These are phyloP conservation scores for Ustilago tritici DNA, from an alignment of 1,284 basidiomycete species.

Conservation along the genomic window DNA sequence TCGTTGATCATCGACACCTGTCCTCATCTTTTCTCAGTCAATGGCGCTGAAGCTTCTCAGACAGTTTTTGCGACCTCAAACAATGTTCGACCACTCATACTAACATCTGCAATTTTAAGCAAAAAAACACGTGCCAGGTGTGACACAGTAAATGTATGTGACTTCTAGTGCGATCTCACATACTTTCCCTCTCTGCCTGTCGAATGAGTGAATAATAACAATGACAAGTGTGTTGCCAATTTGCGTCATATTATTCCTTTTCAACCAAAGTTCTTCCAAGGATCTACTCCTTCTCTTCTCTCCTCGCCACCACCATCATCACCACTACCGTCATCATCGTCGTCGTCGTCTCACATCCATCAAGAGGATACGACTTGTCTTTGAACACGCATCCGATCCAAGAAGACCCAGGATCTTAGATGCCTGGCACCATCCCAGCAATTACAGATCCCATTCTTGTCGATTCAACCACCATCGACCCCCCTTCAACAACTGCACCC, in stretches of 20 bases:
- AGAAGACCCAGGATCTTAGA: conserved; percentile 6
- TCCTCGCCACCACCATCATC: conserved; percentile 11
- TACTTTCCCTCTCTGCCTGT: too few relatives aligned
- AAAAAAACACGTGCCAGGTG: not conserved
- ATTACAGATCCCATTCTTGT: conserved; percentile 53
- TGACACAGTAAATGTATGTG: not conserved
- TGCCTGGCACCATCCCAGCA: conserved; percentile 53
- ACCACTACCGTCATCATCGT: not conserved
- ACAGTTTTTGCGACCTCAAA: not conserved
- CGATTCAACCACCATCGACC: conserved; percentile 29
- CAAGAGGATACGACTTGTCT: too few relatives aligned
- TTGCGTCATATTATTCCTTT: not conserved
- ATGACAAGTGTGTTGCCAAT: conserved; percentile 4
- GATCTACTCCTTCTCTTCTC: not conserved
- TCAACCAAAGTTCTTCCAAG: not conserved
- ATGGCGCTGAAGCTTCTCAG: not conserved
- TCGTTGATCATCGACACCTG: too few relatives aligned
- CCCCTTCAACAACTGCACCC: conserved; percentile 27
- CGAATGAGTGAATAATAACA: not conserved
- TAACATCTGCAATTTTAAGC: not conserved
- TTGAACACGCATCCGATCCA: not conserved
- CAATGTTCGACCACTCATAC: not conserved
- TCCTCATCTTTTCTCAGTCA: too few relatives aligned
- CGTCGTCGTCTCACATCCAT: too few relatives aligned
- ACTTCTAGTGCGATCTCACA: too few relatives aligned